Percentiles rank a stretch among this genome's conserved stretches.
phyloP scores from a whole-genome alignment of 2,329 filamentous ascomycete genomes.

The Hymenoscyphus occultus region DNA sequence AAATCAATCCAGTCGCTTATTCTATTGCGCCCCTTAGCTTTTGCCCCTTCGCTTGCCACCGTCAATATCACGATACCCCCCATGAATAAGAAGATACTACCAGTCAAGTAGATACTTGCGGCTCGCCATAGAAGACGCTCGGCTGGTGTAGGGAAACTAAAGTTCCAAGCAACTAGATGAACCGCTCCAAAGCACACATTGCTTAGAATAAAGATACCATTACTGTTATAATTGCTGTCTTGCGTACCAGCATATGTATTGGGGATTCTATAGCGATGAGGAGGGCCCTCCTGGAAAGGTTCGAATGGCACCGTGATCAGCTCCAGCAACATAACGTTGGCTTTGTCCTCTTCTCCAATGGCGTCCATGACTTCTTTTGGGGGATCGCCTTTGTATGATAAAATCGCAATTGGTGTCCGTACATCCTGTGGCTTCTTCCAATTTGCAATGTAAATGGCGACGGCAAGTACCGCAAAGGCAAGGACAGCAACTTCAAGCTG shows the following conservation, averaged over 20 bases:
- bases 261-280: too few relatives aligned
- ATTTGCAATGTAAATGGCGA: conserved; percentile 13
- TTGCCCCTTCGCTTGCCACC: too few relatives aligned
- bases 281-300: too few relatives aligned
- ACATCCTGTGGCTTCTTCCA: conserved; percentile 20
- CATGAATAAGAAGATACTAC: not conserved
- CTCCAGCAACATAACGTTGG: too few relatives aligned
- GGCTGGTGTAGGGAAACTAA: conserved; percentile 17
- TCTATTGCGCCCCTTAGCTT: not conserved
- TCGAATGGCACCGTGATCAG: not conserved
- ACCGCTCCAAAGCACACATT: conserved; percentile 17
- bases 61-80: too few relatives aligned
- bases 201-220: too few relatives aligned
- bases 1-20: not conserved
- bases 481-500: conserved; percentile 19
- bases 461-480: conserved; percentile 15
- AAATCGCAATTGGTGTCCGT: conserved; percentile 2
- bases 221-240: too few relatives aligned
- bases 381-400: not conserved
- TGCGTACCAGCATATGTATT: too few relatives aligned
- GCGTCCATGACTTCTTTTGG: not conserved
- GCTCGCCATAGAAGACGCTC: conserved; percentile 5
- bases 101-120: not conserved
- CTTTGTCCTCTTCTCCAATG: not conserved
- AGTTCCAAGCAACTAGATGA: conserved; percentile 24